Evolutionary conservation across 192 early-diverging fungal genomes (phyloP).

Genomic region (Coemansia sp.): DNA sequence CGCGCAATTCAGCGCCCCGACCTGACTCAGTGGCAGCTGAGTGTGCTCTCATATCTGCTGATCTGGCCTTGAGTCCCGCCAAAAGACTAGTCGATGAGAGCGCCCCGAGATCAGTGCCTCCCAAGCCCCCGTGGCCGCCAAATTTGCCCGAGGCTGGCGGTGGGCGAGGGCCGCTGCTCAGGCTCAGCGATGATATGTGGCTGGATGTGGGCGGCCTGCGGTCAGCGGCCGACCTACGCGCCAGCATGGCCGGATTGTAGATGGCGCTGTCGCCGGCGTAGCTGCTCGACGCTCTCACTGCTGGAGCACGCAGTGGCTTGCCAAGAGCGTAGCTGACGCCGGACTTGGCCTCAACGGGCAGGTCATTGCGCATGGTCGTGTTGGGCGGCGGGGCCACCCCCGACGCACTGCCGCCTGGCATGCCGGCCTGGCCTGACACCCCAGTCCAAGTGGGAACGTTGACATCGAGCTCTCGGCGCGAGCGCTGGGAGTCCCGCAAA

Average conservation of each 20-base stretch:
- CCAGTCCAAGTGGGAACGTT: conserved; percentile 92
- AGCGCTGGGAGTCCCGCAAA: conserved; percentile 69
- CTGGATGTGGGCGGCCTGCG: conserved; percentile 14
- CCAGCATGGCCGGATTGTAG: conserved; percentile 7
- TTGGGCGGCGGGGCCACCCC: conserved; percentile 44
- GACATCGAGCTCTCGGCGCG: conserved; percentile 60
- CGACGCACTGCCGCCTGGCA: conserved; percentile 11
- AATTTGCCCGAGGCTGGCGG: not conserved
- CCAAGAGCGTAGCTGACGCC: conserved; percentile 17
- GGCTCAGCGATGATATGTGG: conserved; percentile 19
- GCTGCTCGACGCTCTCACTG: not conserved
- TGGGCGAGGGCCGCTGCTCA: not conserved
- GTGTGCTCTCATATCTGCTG: not conserved
- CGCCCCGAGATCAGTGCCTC: not conserved
- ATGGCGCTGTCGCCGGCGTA: not conserved
- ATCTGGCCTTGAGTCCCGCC: conserved; percentile 20
- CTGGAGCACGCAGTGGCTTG: conserved; percentile 10
- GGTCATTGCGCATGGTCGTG: conserved; percentile 18
- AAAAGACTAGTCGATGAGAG: conserved; percentile 28
- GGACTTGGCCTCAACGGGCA: conserved; percentile 7
- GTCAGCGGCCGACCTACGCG: conserved; percentile 7
- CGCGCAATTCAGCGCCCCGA: conserved; percentile 3
- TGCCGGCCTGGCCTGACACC: conserved; percentile 59
- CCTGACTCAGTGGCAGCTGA: conserved; percentile 9
- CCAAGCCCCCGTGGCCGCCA: conserved; percentile 20